phyloP scores from a whole-genome alignment of 1,284 basidiomycete species.

The Psilocybe mexicana region DNA sequence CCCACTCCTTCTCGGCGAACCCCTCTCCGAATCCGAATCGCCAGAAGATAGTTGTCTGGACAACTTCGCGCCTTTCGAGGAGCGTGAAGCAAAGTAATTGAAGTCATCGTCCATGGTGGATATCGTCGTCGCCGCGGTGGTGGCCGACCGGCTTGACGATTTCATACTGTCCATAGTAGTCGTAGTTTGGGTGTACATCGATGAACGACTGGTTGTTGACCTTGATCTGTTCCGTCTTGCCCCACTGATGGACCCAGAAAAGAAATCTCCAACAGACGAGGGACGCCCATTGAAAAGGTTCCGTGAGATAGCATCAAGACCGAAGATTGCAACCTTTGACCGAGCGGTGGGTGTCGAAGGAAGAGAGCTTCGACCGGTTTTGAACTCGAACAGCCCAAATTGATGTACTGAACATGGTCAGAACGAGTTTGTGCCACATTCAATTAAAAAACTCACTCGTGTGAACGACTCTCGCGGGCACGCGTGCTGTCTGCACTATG shows the following conservation, averaged over 20 bases:
- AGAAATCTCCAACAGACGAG: slow-evolving; percentile 67
- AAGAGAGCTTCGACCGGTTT: slow-evolving; percentile 69
- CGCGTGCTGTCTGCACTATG: slow-evolving; percentile 77
- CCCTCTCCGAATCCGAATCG: slow-evolving; percentile 47
- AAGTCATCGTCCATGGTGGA: slow-evolving; percentile 62
- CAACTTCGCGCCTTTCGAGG: slow-evolving; percentile 55
- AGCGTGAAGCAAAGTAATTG: slow-evolving; percentile 46
- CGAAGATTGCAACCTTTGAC: slow-evolving; percentile 79
- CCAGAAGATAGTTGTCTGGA: slow-evolving; percentile 59
- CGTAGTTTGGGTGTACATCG: slow-evolving; percentile 64
- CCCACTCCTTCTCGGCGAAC: slow-evolving; percentile 32
- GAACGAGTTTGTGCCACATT: slow-evolving; percentile 6
- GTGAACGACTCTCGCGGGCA: slow-evolving; percentile 71
- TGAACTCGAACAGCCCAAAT: slow-evolving; percentile 84
- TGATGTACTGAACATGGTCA: slow-evolving; percentile 64
- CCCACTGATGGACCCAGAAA: slow-evolving; percentile 65
- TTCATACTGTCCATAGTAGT: slow-evolving; percentile 63
- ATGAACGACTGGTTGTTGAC: slow-evolving; percentile 62
- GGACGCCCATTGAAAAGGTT: slow-evolving; percentile 70
- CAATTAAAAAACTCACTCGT: slow-evolving; percentile 61
- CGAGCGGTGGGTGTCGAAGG: slow-evolving; percentile 82
- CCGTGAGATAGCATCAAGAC: slow-evolving; percentile 81
- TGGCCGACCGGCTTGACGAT: slow-evolving; percentile 68
- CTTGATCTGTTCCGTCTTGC: slow-evolving; percentile 64
- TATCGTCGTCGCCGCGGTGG: slow-evolving; percentile 61